phyloP scores from a whole-genome alignment of 306 rosid species.

The Vigna angularis region DNA sequence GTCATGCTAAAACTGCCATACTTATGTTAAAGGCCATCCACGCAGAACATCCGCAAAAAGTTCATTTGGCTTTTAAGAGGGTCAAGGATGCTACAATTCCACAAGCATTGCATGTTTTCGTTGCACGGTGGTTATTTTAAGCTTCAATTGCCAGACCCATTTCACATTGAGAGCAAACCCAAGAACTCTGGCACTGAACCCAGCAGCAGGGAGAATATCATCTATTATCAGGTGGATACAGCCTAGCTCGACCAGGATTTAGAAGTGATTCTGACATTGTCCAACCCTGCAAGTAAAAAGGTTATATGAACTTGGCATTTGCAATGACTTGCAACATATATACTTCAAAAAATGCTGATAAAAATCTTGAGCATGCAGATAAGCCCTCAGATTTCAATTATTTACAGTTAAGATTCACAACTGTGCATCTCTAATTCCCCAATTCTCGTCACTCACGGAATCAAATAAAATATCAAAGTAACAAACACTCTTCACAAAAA shows the following conservation, averaged over 20 bases:
- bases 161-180: constrained; percentile 36
- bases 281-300: constrained; percentile 78
- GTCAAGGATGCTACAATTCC: constrained; percentile 45
- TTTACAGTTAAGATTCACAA: constrained; percentile 2
- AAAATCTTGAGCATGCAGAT: not conserved
- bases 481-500: not conserved
- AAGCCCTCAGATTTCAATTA: constrained; percentile 26
- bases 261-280: constrained; percentile 90
- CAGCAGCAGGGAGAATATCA: constrained; percentile 47
- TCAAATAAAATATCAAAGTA: constrained; percentile 26
- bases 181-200: constrained; percentile 27
- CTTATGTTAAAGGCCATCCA: constrained; percentile 37
- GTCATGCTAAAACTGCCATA: constrained; percentile 36
- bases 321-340: not conserved
- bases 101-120: constrained; percentile 27
- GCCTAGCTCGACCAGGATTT: constrained; percentile 96
- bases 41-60: constrained; percentile 38
- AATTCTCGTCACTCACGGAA: not conserved
- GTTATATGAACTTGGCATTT: constrained; percentile 8
- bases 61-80: constrained; percentile 35
- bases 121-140: constrained; percentile 35
- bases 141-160: constrained; percentile 19
- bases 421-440: not conserved
- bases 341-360: constrained; percentile 1
- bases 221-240: constrained; percentile 51